These are phyloP conservation scores for Scutellaria galericulata DNA, from an alignment of 257 asterid species.

Conservation along the genomic window DNA sequence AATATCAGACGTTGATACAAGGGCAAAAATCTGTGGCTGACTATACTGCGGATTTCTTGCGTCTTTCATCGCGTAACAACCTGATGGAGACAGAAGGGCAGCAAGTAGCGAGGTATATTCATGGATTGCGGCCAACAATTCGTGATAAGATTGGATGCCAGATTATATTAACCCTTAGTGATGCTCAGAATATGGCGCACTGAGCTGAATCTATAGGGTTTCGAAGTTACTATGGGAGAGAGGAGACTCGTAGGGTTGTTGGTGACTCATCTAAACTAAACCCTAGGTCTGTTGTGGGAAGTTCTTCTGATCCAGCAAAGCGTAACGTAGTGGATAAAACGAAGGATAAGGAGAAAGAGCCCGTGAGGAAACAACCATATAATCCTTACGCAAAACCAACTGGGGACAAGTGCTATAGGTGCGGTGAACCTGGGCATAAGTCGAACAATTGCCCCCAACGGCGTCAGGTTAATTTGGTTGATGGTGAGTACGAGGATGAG, in stretches of 20 bases:
- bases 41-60: too few species aligned
- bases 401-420: not conserved
- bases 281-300: too few species aligned
- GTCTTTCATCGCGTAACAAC: too few species aligned
- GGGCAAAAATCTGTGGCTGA: not conserved
- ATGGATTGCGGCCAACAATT: not conserved
- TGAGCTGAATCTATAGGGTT: not conserved
- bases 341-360: not conserved
- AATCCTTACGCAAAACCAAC: not conserved
- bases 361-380: not conserved
- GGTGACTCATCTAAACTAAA: too few species aligned
- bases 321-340: too few species aligned
- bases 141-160: not conserved
- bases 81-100: too few species aligned
- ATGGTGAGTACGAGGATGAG: not conserved
- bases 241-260: too few species aligned
- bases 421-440: not conserved
- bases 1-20: not conserved
- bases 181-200: not conserved
- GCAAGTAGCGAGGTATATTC: too few species aligned
- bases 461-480: not conserved
- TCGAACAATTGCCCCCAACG: not conserved
- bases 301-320: too few species aligned
- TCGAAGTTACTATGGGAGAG: not conserved
- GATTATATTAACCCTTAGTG: not conserved